These are phyloP conservation scores for Penicillium sp. DNA, from an alignment of 2,329 filamentous ascomycete species.

Conservation along the genomic window DNA sequence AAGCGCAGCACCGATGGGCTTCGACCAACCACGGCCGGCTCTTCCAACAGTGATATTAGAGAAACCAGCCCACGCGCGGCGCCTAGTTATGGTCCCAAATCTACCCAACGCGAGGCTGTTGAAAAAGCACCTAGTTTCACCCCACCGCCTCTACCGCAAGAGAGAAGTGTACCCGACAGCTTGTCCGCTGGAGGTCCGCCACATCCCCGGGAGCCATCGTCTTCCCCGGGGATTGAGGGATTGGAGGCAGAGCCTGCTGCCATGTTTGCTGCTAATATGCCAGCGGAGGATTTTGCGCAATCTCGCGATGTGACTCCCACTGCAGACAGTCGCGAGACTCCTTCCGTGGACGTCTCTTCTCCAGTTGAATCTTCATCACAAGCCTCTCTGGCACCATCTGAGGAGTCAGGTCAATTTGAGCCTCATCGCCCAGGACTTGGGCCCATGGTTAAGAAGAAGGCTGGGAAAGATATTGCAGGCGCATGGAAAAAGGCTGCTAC, in stretches of 20 bases:
- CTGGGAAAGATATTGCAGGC: slow-evolving; percentile 70
- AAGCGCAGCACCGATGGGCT: slow-evolving; percentile 30
- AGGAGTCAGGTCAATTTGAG: slow-evolving; percentile 55
- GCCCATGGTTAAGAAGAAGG: slow-evolving; percentile 86
- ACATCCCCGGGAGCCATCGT: slow-evolving; percentile 18
- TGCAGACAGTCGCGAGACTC: not conserved
- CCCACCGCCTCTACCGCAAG: slow-evolving; percentile 11
- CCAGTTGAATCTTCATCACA: slow-evolving; percentile 11
- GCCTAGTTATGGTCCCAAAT: slow-evolving; percentile 31
- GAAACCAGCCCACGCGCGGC: slow-evolving; percentile 22
- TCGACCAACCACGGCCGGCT: slow-evolving; percentile 33
- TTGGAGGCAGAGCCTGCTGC: slow-evolving; percentile 17
- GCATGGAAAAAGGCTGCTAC: slow-evolving; percentile 79
- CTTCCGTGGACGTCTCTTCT: not conserved
- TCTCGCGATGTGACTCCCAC: slow-evolving; percentile 8
- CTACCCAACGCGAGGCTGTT: slow-evolving; percentile 30
- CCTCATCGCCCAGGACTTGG: slow-evolving; percentile 74
- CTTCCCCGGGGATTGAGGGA: slow-evolving; percentile 13
- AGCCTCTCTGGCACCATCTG: slow-evolving; percentile 26
- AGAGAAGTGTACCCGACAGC: slow-evolving; percentile 7
- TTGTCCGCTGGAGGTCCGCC: slow-evolving; percentile 24
- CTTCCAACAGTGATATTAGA: slow-evolving; percentile 25
- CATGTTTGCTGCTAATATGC: slow-evolving; percentile 13
- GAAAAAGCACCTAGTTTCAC: slow-evolving; percentile 32
- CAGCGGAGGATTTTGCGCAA: slow-evolving; percentile 4